phyloP scores from a whole-genome alignment of 495 filamentous ascomycete genomes.

The Jackrogersella multiformis region DNA sequence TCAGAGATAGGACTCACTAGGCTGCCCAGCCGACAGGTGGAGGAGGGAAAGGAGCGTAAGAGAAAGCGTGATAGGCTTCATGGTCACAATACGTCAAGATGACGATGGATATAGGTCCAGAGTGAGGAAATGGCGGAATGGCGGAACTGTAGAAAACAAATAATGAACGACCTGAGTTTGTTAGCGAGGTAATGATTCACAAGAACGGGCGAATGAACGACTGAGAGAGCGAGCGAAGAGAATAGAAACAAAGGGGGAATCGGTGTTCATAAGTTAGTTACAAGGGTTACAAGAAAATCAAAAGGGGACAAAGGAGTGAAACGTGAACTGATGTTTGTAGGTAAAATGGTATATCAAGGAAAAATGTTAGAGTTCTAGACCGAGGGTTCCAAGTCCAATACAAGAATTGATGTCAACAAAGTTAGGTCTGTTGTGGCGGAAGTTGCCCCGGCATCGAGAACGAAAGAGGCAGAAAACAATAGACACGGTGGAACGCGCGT shows the following conservation, averaged over 20 bases:
- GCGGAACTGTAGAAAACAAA: conserved; percentile 11
- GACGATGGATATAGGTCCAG: conserved; percentile 7
- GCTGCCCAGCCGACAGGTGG: conserved; percentile 42
- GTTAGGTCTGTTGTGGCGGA: conserved; percentile 4
- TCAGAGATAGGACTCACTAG: conserved; percentile 31
- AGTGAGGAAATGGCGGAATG: conserved; percentile 9
- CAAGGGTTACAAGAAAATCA: conserved; percentile 4
- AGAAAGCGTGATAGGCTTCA: conserved; percentile 31
- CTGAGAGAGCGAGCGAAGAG: conserved; percentile 23
- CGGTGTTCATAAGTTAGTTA: conserved; percentile 24
- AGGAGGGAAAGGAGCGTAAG: conserved; percentile 38
- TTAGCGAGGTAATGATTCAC: conserved; percentile 28
- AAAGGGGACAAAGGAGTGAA: conserved; percentile 35
- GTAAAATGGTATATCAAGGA: conserved; percentile 21
- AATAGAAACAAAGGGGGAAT: conserved; percentile 28
- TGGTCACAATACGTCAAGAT: conserved; percentile 26
- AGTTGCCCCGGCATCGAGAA: conserved; percentile 33
- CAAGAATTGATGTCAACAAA: conserved; percentile 23
- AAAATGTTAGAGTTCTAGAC: conserved; percentile 24
- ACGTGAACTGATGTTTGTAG: conserved; percentile 9
- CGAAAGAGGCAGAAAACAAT: conserved; percentile 23
- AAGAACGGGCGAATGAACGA: conserved; percentile 24
- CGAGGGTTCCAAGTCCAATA: conserved; percentile 1
- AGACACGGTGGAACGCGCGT: conserved; percentile 31
- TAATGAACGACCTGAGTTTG: conserved; percentile 26